Base-by-base conservation (phyloP, 164 flowering plant genomes). In the Amborella trichopoda region DNA sequence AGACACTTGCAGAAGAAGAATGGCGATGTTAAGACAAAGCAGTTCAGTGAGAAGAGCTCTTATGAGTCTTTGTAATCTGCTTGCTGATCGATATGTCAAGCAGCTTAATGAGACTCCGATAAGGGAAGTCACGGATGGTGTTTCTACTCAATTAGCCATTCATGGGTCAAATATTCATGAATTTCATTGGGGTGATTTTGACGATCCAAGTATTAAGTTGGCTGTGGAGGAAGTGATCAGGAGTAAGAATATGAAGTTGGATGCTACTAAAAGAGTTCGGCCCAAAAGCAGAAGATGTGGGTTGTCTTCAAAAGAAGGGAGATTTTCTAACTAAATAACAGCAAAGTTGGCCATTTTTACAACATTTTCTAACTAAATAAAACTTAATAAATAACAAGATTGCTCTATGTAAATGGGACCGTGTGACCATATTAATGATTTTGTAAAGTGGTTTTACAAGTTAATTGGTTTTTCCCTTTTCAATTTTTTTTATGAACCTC, bases 181-280 rank as follows among this genome's bases (percentile, higher is more conserved):
- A 27, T 67, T 62, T 17, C 33, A 11, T 13, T 83, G 96, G 98
- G 98, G 81, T 69, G 77, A 91, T 73, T 81, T 91, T 59, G 82
- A 77, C 46, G 68, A 77, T 20, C 19, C 44, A 47, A 48, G 28
- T 55, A 48, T 91, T 47, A 67, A 68, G 66, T 26, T 36, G 44
- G 80, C 75, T 26, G 61, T 83, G 50, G 72, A 91, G 47, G 85
- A 81, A 68, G 93, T 68, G 63, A 68, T 87, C 46, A 55, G 40
- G 23, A 67, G 46, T 63, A 75, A 71, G 64, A 61, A 68, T 52
- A 56, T 69, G 36, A 86, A 80, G 58, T 23, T 54, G 57, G 76
- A 75, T 44, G 60, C 67, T 44, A 42, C 59, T 10, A 58, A 56
- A 44, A 54, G 64, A 49, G 64, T 33, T 58, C n/a, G n/a, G n/a